Evolutionary conservation across 257 asterid species (phyloP).

Genomic region (Petunia secreta): DNA sequence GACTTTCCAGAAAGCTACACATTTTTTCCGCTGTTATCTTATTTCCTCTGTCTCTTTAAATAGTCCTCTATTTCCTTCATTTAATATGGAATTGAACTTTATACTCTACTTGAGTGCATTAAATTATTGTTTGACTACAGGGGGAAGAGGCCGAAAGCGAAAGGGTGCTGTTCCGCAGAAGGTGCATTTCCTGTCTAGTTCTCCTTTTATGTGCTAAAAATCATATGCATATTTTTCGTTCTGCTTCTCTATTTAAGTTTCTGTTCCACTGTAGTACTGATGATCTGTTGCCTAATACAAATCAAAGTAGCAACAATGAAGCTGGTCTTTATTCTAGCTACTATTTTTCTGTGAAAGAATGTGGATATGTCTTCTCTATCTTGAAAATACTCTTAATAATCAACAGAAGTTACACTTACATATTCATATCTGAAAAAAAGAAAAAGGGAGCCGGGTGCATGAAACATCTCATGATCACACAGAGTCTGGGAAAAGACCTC

Average conservation of each 20-base stretch:
- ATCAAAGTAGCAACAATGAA: background rate
- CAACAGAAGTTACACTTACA: background rate
- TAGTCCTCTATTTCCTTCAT: background rate
- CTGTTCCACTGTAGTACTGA: background rate
- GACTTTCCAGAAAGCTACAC: constrained; percentile 1
- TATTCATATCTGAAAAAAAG: background rate
- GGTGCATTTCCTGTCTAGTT: constrained; percentile 43
- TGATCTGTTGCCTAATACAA: background rate
- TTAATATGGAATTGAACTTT: background rate
- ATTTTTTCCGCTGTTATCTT: background rate
- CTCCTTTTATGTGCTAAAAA: constrained; percentile 4
- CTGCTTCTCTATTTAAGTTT: background rate
- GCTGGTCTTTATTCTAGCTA: background rate
- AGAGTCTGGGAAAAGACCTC: too few species aligned
- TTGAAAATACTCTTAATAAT: background rate
- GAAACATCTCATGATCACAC: too few species aligned
- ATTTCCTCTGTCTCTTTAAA: background rate
- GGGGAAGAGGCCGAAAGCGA: constrained; percentile 64
- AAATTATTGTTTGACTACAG: constrained; percentile 39
- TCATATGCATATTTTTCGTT: background rate
- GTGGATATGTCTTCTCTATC: background rate
- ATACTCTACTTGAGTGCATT: constrained; percentile 12
- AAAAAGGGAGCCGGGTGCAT: background rate
- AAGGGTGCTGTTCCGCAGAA: constrained; percentile 41
- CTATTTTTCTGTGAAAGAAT: background rate